These are phyloP conservation scores for Candida ficus DNA, from an alignment of 805 yeast species.

Conservation along the genomic window DNA sequence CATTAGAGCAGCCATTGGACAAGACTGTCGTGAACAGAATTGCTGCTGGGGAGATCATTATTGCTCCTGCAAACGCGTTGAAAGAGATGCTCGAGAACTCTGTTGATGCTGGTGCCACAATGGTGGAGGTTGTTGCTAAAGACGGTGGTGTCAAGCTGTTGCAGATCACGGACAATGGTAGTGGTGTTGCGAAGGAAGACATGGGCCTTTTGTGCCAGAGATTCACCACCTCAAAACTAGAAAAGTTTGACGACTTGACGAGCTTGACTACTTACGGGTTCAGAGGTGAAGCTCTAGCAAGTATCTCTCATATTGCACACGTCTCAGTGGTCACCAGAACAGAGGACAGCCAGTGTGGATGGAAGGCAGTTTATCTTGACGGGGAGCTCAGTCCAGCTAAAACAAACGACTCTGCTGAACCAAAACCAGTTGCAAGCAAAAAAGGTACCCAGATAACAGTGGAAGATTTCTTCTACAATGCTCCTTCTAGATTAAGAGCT, in stretches of 20 bases:
- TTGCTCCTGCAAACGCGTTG: slow-evolving; percentile 90
- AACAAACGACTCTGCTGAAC: slow-evolving; percentile 34
- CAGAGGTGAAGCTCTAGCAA: slow-evolving; percentile 94
- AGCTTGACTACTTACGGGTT: slow-evolving; percentile 82
- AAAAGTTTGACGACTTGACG: slow-evolving; percentile 67
- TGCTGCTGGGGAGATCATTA: slow-evolving; percentile 96
- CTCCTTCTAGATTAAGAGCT: slow-evolving; percentile 71
- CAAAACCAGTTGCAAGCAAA: slow-evolving; percentile 79
- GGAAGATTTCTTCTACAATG: slow-evolving; percentile 86
- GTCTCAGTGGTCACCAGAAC: slow-evolving; percentile 77
- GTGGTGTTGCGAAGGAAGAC: slow-evolving; percentile 72
- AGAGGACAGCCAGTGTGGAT: slow-evolving; percentile 55
- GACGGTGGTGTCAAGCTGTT: slow-evolving; percentile 89
- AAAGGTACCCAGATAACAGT: slow-evolving; percentile 81
- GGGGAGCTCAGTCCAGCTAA: slow-evolving; percentile 53
- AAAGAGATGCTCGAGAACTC: slow-evolving; percentile 92
- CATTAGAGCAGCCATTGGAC: slow-evolving; percentile 45
- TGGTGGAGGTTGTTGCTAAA: slow-evolving; percentile 73
- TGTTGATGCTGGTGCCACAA: slow-evolving; percentile 75
- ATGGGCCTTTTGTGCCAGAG: slow-evolving; percentile 79
- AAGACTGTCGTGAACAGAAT: slow-evolving; percentile 76
- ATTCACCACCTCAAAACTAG: slow-evolving; percentile 85
- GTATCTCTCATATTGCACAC: slow-evolving; percentile 86
- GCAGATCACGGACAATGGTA: slow-evolving; percentile 87
- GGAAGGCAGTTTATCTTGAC: slow-evolving; percentile 59